Evolutionary conservation across 208 protist genomes (phyloP).

Genomic region (Trypanosoma cruzi): DNA sequence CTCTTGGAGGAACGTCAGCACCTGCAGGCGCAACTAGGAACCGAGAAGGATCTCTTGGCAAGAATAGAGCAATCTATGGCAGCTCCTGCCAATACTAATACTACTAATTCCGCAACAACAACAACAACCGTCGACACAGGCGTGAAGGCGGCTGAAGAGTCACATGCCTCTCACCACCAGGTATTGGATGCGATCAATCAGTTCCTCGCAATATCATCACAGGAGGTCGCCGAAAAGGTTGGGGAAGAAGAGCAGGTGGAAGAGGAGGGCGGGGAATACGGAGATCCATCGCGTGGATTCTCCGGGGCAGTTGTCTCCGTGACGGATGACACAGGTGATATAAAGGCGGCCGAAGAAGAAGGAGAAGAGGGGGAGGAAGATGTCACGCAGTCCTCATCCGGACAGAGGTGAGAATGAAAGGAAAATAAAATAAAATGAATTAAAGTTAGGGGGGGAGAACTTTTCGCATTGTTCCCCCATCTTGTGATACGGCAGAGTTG

Average conservation of each 20-base stretch:
- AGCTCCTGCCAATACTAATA: not conserved
- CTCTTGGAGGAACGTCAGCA: constrained; percentile 49
- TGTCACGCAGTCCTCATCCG: not conserved
- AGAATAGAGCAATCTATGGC: constrained; percentile 45
- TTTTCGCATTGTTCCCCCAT: not conserved
- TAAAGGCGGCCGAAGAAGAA: not conserved
- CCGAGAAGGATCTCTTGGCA: constrained; percentile 46
- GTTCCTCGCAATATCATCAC: constrained; percentile 12
- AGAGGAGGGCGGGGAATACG: constrained; percentile 8
- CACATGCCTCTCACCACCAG: not conserved
- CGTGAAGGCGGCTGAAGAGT: not conserved
- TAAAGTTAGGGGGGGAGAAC: not conserved
- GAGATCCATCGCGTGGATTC: not conserved
- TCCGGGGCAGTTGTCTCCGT: not conserved
- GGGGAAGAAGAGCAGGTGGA: constrained; percentile 16
- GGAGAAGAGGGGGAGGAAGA: not conserved
- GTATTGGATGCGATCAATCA: constrained; percentile 23
- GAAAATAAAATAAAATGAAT: not conserved
- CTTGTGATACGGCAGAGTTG: too few species aligned
- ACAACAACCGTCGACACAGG: not conserved
- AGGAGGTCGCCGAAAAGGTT: not conserved
- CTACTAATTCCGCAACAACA: not conserved
- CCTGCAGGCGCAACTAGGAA: constrained; percentile 37
- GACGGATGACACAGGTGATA: not conserved
- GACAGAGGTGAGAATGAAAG: not conserved